A percentile compares a stretch with the other conserved stretches of the same genome.
phyloP scores from a whole-genome alignment of 1,284 basidiomycete genomes.

The Testicularia cyperi region DNA sequence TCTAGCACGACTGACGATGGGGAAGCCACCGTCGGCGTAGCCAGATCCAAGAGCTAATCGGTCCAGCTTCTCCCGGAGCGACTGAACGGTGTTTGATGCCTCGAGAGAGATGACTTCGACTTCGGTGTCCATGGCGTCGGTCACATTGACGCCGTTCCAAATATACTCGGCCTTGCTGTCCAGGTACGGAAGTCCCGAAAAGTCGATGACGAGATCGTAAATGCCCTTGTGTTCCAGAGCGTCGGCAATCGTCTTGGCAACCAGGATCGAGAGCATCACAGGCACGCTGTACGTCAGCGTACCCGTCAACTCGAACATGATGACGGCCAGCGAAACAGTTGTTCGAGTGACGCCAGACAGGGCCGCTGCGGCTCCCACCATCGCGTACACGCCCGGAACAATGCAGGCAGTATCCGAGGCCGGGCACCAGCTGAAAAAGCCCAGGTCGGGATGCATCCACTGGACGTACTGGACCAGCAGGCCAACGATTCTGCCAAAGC shows the following conservation, averaged over 20 bases:
- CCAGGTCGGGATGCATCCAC: constrained; percentile 68
- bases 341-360: constrained; percentile 74
- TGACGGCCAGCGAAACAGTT: constrained; percentile 89
- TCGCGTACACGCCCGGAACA: constrained; percentile 78
- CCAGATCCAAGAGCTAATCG: constrained; percentile 37
- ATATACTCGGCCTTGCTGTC: constrained; percentile 84
- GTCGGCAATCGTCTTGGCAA: constrained; percentile 83
- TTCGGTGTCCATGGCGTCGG: constrained; percentile 48
- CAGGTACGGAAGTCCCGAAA: constrained; percentile 70
- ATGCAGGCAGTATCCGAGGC: constrained; percentile 61
- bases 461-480: constrained; percentile 78
- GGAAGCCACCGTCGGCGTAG: constrained; percentile 80
- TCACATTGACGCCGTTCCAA: constrained; percentile 65
- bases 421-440: constrained; percentile 66
- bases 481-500: constrained; percentile 86
- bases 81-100: constrained; percentile 66
- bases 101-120: constrained; percentile 63
- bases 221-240: constrained; percentile 90
- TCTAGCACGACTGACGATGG: constrained; percentile 67
- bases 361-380: constrained; percentile 78
- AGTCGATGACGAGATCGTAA: constrained; percentile 92
- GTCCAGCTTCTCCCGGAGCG: constrained; percentile 67
- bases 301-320: constrained; percentile 94
- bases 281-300: constrained; percentile 92
- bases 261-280: constrained; percentile 81